These are phyloP conservation scores for Alternaria gaisen DNA, from an alignment of 2,329 filamentous ascomycete species.

Conservation along the genomic window DNA sequence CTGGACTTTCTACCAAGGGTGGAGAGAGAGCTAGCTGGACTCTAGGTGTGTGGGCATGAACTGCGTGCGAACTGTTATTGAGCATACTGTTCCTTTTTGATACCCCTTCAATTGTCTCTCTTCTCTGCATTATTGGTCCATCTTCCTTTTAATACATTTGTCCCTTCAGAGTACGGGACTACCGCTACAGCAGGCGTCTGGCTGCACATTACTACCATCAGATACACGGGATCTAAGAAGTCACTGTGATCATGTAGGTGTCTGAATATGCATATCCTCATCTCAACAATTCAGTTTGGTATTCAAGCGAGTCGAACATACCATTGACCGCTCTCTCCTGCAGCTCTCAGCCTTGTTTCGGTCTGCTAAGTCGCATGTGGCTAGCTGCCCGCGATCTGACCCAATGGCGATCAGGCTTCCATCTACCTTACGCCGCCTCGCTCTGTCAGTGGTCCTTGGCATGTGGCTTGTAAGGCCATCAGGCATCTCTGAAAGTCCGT, in stretches of 20 bases:
- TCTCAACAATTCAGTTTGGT: not conserved
- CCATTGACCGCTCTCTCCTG: not conserved
- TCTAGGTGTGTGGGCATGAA: constrained; percentile 50
- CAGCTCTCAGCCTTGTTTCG: not conserved
- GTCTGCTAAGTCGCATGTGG: not conserved
- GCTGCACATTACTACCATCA: not conserved
- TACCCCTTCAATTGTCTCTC: constrained; percentile 15
- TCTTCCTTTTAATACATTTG: not conserved
- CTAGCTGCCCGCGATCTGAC: not conserved
- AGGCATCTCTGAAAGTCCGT: constrained; percentile 17
- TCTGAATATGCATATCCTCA: not conserved
- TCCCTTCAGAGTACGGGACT: not conserved
- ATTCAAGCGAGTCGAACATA: not conserved
- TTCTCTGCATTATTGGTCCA: not conserved
- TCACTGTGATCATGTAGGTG: not conserved
- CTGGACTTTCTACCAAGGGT: constrained; percentile 51
- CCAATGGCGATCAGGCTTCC: not conserved
- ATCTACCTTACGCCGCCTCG: not conserved
- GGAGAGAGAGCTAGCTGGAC: constrained; percentile 52
- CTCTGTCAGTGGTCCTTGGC: not conserved
- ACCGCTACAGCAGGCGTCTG: not conserved
- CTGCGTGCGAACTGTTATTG: constrained; percentile 1
- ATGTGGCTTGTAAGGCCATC: constrained; percentile 9
- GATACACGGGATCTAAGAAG: not conserved
- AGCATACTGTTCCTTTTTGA: constrained; percentile 11